phyloP scores from a whole-genome alignment of 139 green algal genomes.

The Helicosporidium sp. region DNA sequence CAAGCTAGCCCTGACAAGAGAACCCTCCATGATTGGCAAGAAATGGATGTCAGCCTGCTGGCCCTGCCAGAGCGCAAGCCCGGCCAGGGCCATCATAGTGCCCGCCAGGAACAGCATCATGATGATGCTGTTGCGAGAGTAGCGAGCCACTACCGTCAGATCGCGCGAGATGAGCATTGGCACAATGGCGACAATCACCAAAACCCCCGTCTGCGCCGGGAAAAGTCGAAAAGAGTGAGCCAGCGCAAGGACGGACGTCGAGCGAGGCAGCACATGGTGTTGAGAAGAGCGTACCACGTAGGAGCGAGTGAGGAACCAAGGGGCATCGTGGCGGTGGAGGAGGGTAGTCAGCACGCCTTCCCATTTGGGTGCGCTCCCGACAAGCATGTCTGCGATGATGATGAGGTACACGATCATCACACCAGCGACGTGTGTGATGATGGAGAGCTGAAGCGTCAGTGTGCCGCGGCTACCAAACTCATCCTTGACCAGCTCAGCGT shows the following conservation, averaged over 20 bases:
- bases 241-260: background rate
- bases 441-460: conserved; percentile 5
- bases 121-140: conserved; percentile 2
- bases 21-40: too few species aligned
- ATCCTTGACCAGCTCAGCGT: conserved; percentile 6
- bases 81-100: conserved; percentile 6
- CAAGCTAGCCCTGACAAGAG: too few species aligned
- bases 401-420: conserved; percentile 20
- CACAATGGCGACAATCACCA: conserved; percentile 1
- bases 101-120: conserved; percentile 14
- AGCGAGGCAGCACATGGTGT: background rate
- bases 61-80: conserved; percentile 4
- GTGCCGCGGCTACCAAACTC: conserved; percentile 11
- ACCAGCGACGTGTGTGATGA: conserved; percentile 14
- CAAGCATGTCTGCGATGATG: conserved; percentile 16
- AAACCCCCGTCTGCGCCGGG: background rate
- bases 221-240: background rate
- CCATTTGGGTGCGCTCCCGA: conserved; percentile 2
- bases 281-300: conserved; percentile 3
- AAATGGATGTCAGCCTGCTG: conserved; percentile 4
- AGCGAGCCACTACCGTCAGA: conserved; percentile 10
- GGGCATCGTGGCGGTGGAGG: conserved; percentile 5
- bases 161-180: conserved; percentile 16
- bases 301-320: background rate
- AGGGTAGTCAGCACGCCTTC: conserved; percentile 7